Conservation (phyloP, 129 eudicot genomes). For the Mikania micrantha region DNA sequence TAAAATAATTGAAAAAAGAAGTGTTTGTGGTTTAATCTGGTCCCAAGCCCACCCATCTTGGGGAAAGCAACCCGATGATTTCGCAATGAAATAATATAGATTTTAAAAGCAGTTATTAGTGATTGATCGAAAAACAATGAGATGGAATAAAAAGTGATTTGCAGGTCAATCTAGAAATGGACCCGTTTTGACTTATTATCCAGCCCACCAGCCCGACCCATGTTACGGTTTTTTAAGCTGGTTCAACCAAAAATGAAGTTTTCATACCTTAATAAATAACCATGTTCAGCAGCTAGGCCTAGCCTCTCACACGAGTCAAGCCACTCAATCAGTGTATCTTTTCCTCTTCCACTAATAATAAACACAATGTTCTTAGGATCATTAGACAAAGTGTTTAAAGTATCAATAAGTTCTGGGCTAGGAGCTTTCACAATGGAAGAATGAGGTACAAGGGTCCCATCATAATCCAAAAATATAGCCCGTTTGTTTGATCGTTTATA, state of each 20-base stretch:
- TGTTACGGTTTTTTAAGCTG: not conserved
- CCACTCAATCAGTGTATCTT: slow-evolving; percentile 55
- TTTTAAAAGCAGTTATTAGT: too few relatives aligned
- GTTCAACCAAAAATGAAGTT: not conserved
- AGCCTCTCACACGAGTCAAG: slow-evolving; percentile 59
- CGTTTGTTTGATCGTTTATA: slow-evolving; percentile 55
- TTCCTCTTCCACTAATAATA: slow-evolving; percentile 76
- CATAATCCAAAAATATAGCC: slow-evolving; percentile 74
- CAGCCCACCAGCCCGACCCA: not conserved
- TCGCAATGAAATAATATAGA: too few relatives aligned
- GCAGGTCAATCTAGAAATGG: not conserved
- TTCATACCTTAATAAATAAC: slow-evolving; percentile 61
- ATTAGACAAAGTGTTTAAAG: slow-evolving; percentile 44
- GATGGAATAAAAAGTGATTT: not conserved
- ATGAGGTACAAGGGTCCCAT: slow-evolving; percentile 72
- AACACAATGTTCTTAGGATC: slow-evolving; percentile 80
- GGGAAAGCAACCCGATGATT: not conserved
- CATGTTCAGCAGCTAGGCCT: slow-evolving; percentile 89
- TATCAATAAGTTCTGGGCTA: slow-evolving; percentile 41
- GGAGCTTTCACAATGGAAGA: slow-evolving; percentile 45
- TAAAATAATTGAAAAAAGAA: not conserved
- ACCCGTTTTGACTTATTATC: not conserved
- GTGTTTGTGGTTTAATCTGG: not conserved
- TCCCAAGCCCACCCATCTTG: not conserved
- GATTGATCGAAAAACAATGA: too few relatives aligned